Percentiles rank a stretch among this genome's conserved stretches.
Evolutionary conservation across 1,139 yeast species (phyloP).

Genomic region (Debaryomyces sp.): DNA sequence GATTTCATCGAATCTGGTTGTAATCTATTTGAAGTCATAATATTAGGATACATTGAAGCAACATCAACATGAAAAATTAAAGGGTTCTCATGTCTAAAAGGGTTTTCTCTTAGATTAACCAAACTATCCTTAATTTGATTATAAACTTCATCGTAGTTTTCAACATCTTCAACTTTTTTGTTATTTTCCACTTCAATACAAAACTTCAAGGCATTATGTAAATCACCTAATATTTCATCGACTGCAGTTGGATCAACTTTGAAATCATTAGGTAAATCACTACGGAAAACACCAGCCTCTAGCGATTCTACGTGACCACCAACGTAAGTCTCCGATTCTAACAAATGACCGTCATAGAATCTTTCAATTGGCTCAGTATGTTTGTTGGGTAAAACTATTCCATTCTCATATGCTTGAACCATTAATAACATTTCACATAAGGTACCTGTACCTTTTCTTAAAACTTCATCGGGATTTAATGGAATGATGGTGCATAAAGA

Average conservation of each 20-base stretch:
- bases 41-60: slow-evolving; percentile 99
- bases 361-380: slow-evolving; percentile 91
- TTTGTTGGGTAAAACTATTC: slow-evolving; percentile 86
- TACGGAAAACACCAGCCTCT: slow-evolving; percentile 96
- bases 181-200: slow-evolving; percentile 84
- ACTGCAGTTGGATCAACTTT: slow-evolving; percentile 79
- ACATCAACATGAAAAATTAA: slow-evolving; percentile 97
- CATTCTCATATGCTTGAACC: slow-evolving; percentile 89
- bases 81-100: slow-evolving; percentile 75
- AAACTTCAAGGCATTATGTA: slow-evolving; percentile 78
- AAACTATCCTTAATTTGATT: slow-evolving; percentile 58
- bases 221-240: slow-evolving; percentile 73
- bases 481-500: slow-evolving; percentile 96
- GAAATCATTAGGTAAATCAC: slow-evolving; percentile 80
- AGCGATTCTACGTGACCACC: slow-evolving; percentile 98
- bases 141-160: slow-evolving; percentile 77
- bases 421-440: slow-evolving; percentile 95
- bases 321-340: slow-evolving; percentile 96
- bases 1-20: slow-evolving; percentile 98
- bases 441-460: slow-evolving; percentile 98
- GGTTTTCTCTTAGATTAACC: slow-evolving; percentile 58
- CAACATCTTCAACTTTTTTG: slow-evolving; percentile 70
- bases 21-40: slow-evolving; percentile 94
- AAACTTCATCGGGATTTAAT: slow-evolving; percentile 91
- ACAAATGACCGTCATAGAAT: slow-evolving; percentile 89